These are phyloP conservation scores for Nemania sp. DNA, from an alignment of 2,329 filamentous ascomycete species.

Conservation along the genomic window DNA sequence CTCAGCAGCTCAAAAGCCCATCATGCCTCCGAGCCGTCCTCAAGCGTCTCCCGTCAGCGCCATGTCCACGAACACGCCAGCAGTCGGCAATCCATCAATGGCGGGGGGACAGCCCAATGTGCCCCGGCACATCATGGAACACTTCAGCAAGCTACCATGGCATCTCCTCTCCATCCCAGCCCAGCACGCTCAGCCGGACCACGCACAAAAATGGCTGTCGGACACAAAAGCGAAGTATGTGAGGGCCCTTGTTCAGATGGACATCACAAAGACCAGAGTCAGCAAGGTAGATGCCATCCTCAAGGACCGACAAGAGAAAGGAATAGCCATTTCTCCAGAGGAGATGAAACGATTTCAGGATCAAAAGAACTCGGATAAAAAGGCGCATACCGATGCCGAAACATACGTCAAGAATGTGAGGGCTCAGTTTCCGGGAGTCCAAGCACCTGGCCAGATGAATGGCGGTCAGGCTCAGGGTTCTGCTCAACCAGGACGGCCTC, in stretches of 20 bases:
- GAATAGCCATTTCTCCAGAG: constrained; percentile 27
- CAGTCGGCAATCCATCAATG: background rate
- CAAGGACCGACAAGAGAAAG: constrained; percentile 37
- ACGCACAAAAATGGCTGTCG: constrained; percentile 27
- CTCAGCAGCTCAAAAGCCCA: constrained; percentile 30
- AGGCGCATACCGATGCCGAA: constrained; percentile 31
- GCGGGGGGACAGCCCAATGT: constrained; percentile 10
- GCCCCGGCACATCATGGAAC: constrained; percentile 34
- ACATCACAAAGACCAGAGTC: constrained; percentile 28
- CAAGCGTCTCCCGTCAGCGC: constrained; percentile 15
- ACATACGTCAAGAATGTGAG: constrained; percentile 34
- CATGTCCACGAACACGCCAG: constrained; percentile 11
- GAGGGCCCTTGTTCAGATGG: constrained; percentile 37
- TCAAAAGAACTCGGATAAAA: constrained; percentile 28
- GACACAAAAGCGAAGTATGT: constrained; percentile 34
- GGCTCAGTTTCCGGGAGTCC: constrained; percentile 25
- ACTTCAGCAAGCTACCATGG: constrained; percentile 38
- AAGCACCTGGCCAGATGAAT: constrained; percentile 14
- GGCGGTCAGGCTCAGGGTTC: constrained; percentile 21
- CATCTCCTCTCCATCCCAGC: constrained; percentile 22
- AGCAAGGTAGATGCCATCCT: constrained; percentile 30
- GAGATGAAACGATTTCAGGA: constrained; percentile 34
- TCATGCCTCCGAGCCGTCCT: constrained; percentile 27
- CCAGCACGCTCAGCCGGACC: constrained; percentile 26
- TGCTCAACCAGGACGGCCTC: constrained; percentile 34